Evolutionary conservation across 148 eudicot genomes (phyloP), one percentile per base, ranked within the genome.

Genomic region (Polygonum maritimum): DNA sequence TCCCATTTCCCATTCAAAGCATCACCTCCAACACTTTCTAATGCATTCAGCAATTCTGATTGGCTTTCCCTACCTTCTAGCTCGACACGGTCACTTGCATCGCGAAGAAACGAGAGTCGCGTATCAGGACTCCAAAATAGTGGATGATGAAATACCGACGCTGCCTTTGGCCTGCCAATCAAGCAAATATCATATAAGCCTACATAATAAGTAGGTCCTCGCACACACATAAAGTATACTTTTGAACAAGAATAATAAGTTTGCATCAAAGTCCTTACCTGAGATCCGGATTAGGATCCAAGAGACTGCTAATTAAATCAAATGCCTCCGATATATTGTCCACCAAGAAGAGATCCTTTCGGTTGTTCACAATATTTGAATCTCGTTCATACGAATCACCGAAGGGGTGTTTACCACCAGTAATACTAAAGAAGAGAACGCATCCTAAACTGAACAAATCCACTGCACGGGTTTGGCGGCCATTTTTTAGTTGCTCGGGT

Each of bases 381-480:
- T 95, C 99, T 7, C 99, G 92, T 76, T 95, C 99, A 73, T 90
- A 89, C 57, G 48, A 76, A 41, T 87, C 92, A 45, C 99, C 99
- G 80, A 92, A 95, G 2, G 99, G 99, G 88, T 95, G 94, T 82
- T 82, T 88, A 51, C 99, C 99, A 57, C 96, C 94, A 5, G 94
- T 90, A 52, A 95, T 84, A 85, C 97, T 92, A 84, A 81, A 92
- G 79, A 95, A 95, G 14, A 95, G 85, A 70, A 95, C 85, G 78
- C 94, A 95, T 1, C 99, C 99, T 58, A 95, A 76, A 84, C 97
- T 91, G 77, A 95, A 96, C 54, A 91, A 51, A 83, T 96, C 99
- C 41, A 96, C 90, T 63, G 98, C 97, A 71, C 99, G 90, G 18
- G 99, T 91, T 77, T 91, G 99, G 77, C 99, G 97, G 35, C 93